These are phyloP conservation scores for Musa balbisiana DNA, from an alignment of 202 grass and related monocot species.

Conservation along the genomic window DNA sequence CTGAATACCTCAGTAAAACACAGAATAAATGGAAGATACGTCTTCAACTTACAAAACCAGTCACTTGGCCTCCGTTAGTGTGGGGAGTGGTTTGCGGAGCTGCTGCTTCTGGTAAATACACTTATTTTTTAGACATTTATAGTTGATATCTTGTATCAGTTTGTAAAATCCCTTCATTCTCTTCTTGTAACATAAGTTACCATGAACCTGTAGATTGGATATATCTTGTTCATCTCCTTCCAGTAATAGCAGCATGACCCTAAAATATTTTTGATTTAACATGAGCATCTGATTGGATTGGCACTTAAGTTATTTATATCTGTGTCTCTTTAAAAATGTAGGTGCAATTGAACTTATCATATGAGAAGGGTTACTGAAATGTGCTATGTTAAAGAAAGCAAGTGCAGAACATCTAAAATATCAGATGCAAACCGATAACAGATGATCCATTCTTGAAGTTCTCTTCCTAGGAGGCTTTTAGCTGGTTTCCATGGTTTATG, in stretches of 20 bases:
- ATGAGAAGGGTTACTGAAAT: background rate
- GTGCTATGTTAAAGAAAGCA: background rate
- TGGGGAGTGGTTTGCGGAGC: constrained; percentile 96
- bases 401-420: background rate
- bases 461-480: background rate
- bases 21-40: constrained; percentile 98
- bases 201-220: background rate
- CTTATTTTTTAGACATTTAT: background rate
- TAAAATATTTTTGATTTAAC: no score
- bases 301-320: background rate
- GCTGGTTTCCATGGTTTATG: background rate
- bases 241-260: background rate
- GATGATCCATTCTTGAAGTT: background rate
- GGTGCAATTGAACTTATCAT: background rate
- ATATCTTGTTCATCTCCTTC: background rate
- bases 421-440: background rate
- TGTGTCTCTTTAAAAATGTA: no score
- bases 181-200: background rate
- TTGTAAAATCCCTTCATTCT: background rate
- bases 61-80: constrained; percentile 94
- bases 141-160: background rate
- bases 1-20: constrained; percentile 17
- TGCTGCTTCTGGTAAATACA: constrained; percentile 73
- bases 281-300: background rate
- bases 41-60: constrained; percentile 93